A percentile compares a stretch with the other conserved stretches of the same genome.
Evolutionary conservation across 306 rosid genomes (phyloP).

Genomic region (Castanospermum australe): DNA sequence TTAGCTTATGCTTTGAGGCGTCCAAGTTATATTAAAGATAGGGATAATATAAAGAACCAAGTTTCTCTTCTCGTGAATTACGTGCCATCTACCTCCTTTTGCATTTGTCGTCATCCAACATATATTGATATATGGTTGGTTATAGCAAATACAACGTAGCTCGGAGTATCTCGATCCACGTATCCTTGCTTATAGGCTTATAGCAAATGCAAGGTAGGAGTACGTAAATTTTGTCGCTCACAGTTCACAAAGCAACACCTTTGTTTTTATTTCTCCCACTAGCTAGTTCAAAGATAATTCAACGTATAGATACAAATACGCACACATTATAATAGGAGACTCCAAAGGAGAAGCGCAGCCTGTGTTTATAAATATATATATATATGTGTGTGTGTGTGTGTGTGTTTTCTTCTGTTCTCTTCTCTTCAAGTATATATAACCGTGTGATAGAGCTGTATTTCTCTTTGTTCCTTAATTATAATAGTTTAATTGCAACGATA

Average conservation of each 20-base stretch:
- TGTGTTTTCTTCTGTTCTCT: background rate
- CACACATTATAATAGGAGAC: background rate
- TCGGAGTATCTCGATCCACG: background rate
- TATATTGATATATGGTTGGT: background rate
- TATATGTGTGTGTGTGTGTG: no score
- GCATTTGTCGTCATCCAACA: background rate
- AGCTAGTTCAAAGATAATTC: background rate
- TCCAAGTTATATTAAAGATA: background rate
- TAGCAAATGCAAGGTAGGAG: background rate
- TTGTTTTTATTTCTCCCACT: background rate
- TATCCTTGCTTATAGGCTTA: conserved; percentile 2
- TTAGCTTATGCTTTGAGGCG: background rate
- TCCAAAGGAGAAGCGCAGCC: background rate
- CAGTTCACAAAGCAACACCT: background rate
- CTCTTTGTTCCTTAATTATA: background rate
- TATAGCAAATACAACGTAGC: background rate
- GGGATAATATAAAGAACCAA: background rate
- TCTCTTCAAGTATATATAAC: background rate
- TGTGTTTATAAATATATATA: background rate
- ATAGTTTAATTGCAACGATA: background rate
- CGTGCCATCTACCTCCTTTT: background rate
- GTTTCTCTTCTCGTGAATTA: conserved; percentile 10
- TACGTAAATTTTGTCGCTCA: background rate
- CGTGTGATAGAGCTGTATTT: background rate
- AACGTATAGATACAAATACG: background rate